Percentiles rank a stretch among this genome's conserved stretches.
Conservation (phyloP, 2,329 filamentous ascomycete genomes). For the Colletotrichum sp. region DNA sequence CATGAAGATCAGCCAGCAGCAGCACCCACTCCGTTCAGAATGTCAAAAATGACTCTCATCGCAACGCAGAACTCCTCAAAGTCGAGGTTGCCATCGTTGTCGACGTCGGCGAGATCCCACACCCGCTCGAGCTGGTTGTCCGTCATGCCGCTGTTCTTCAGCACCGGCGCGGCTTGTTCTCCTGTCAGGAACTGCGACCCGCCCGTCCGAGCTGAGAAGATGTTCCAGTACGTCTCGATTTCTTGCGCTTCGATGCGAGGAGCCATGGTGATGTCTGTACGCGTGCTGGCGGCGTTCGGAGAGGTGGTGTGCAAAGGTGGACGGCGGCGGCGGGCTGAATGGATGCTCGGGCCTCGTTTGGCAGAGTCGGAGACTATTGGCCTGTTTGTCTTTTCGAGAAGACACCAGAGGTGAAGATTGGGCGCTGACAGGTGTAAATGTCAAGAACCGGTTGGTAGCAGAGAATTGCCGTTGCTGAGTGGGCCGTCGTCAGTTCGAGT, state of each 20-base stretch:
- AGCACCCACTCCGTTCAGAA: constrained; percentile 83
- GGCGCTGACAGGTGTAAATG: background rate
- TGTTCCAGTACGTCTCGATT: constrained; percentile 71
- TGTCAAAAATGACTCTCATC: constrained; percentile 96
- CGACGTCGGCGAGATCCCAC: constrained; percentile 97
- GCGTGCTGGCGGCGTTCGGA: background rate
- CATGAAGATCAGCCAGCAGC: background rate
- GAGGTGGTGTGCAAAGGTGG: background rate
- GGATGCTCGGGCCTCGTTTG: background rate
- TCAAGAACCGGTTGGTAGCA: background rate
- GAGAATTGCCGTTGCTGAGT: constrained; percentile 4
- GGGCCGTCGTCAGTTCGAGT: constrained; percentile 4
- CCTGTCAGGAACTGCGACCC: constrained; percentile 64
- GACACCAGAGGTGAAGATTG: background rate
- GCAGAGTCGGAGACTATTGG: background rate
- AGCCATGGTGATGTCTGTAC: constrained; percentile 47
- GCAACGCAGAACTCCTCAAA: constrained; percentile 99
- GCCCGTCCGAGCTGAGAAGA: constrained; percentile 63
- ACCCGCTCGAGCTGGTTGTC: constrained; percentile 89
- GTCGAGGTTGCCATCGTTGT: constrained; percentile 95
- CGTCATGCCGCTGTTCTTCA: constrained; percentile 67
- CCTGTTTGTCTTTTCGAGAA: background rate
- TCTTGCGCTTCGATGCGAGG: constrained; percentile 66
- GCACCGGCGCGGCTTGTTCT: constrained; percentile 64
- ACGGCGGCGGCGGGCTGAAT: background rate